These are phyloP conservation scores for Mycogone perniciosa DNA, from an alignment of 2,329 filamentous ascomycete genomes.

Conservation along the genomic window DNA sequence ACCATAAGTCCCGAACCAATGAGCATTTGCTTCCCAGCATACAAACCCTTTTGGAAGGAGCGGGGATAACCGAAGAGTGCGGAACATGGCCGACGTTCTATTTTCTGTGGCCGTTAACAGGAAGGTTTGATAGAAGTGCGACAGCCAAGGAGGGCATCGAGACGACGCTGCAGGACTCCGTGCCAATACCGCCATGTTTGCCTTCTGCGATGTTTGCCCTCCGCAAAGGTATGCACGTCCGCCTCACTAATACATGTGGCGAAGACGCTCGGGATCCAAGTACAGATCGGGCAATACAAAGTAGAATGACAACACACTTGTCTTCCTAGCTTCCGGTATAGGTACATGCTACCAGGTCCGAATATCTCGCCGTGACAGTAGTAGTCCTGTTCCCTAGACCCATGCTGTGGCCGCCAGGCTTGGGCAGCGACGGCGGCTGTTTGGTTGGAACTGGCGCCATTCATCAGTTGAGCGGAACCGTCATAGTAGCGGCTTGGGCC, in stretches of 20 bases:
- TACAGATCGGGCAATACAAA: conserved; percentile 3
- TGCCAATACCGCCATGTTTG: background rate
- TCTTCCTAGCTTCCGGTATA: background rate
- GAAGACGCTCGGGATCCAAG: conserved; percentile 4
- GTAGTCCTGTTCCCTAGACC: background rate
- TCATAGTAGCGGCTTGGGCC: conserved; percentile 5
- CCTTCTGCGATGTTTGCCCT: background rate
- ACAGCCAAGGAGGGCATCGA: too few species aligned
- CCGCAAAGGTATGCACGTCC: conserved; percentile 10
- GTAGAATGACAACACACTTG: background rate
- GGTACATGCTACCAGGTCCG: too few species aligned
- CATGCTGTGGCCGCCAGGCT: conserved; percentile 3
- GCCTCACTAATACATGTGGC: conserved; percentile 6
- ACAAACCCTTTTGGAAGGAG: background rate
- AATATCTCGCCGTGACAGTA: background rate
- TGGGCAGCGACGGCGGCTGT: conserved; percentile 8
- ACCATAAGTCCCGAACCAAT: background rate
- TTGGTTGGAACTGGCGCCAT: conserved; percentile 4
- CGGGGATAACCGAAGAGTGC: background rate
- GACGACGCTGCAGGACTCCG: too few species aligned
- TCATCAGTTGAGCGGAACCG: conserved; percentile 1
- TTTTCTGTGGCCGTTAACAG: background rate
- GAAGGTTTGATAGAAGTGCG: too few species aligned
- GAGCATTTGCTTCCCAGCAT: conserved; percentile 1
- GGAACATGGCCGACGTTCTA: background rate